phyloP scores from a whole-genome alignment of 2,329 filamentous ascomycete species.

The Metarhizium sp. region DNA sequence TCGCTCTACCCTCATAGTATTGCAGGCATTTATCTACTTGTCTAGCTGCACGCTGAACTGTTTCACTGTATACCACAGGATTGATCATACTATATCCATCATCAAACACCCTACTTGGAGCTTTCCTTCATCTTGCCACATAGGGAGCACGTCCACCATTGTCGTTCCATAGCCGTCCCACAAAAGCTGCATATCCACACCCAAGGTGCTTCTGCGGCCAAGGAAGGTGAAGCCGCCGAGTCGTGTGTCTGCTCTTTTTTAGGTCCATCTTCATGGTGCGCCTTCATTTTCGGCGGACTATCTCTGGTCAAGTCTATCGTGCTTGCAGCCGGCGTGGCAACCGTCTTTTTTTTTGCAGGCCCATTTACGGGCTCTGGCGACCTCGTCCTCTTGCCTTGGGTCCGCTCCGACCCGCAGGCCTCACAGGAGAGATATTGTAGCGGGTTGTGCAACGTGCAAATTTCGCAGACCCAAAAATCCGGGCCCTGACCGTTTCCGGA shows the following conservation, averaged over 20 bases:
- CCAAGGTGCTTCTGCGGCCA: slow-evolving; percentile 11
- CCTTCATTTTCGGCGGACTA: slow-evolving; percentile 17
- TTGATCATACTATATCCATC: neutral
- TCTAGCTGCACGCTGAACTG: too few relatives aligned
- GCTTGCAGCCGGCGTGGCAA: slow-evolving; percentile 2
- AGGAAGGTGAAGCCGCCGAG: slow-evolving; percentile 8
- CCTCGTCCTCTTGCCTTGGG: slow-evolving; percentile 8
- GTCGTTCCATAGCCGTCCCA: slow-evolving; percentile 38
- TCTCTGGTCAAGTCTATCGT: slow-evolving; percentile 25
- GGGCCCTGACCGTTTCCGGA: neutral
- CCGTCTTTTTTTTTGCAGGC: slow-evolving; percentile 7
- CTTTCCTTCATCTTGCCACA: slow-evolving; percentile 46
- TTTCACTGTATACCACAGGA: too few relatives aligned
- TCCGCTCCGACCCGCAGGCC: slow-evolving; percentile 40
- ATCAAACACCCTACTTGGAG: slow-evolving; percentile 18
- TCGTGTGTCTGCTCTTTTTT: slow-evolving; percentile 1
- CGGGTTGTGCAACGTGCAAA: slow-evolving; percentile 50
- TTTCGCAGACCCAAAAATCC: slow-evolving; percentile 40
- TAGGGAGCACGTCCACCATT: slow-evolving; percentile 48
- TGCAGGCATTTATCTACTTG: too few relatives aligned
- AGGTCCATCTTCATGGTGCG: slow-evolving; percentile 1
- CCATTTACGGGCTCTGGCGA: slow-evolving; percentile 1
- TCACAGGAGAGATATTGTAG: slow-evolving; percentile 42
- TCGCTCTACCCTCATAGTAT: too few relatives aligned
- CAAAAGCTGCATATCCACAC: slow-evolving; percentile 46